Percentiles rank a stretch among this genome's conserved stretches.
Conservation (phyloP, 371 early-diverging fungal genomes). For the Mucor sp. region DNA sequence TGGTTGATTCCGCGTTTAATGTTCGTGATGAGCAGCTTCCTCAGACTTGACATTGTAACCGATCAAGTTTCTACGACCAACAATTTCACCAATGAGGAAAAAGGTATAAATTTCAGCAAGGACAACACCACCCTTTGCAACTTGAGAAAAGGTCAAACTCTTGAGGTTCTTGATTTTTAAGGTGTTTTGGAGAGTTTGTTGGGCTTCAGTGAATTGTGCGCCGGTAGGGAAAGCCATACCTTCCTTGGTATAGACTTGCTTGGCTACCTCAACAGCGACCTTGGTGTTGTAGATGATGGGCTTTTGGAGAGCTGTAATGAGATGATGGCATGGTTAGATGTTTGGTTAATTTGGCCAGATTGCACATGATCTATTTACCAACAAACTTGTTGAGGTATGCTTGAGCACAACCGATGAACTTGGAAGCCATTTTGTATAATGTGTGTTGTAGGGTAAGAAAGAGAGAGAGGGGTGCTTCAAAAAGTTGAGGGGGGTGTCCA, state of each 20-base stretch:
- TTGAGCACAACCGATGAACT: slow-evolving; percentile 25
- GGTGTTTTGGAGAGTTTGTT: slow-evolving; percentile 50
- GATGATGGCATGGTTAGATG: neutral
- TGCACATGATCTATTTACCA: slow-evolving; percentile 23
- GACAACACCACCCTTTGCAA: slow-evolving; percentile 60
- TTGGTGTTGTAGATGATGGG: slow-evolving; percentile 62
- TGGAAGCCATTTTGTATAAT: slow-evolving; percentile 28
- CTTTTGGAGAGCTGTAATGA: slow-evolving; percentile 39
- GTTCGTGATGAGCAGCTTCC: slow-evolving; percentile 35
- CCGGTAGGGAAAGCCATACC: slow-evolving; percentile 68
- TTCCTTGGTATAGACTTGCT: slow-evolving; percentile 73
- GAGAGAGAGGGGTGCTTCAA: slow-evolving; percentile 4
- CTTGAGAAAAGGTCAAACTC: slow-evolving; percentile 49
- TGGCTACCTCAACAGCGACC: slow-evolving; percentile 69
- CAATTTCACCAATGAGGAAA: slow-evolving; percentile 74
- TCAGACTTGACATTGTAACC: slow-evolving; percentile 68
- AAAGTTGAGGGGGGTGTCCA: slow-evolving; percentile 7
- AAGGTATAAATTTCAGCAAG: slow-evolving; percentile 71
- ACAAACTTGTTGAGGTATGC: slow-evolving; percentile 31
- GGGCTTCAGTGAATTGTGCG: slow-evolving; percentile 60
- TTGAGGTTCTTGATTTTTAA: slow-evolving; percentile 53
- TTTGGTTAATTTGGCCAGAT: neutral
- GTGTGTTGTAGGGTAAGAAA: neutral
- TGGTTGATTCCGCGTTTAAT: neutral
- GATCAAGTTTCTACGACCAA: slow-evolving; percentile 74